A percentile compares a stretch with the other conserved stretches of the same genome.
phyloP scores from a whole-genome alignment of 2,329 filamentous ascomycete genomes.

The Neocatenulostroma microsporum region DNA sequence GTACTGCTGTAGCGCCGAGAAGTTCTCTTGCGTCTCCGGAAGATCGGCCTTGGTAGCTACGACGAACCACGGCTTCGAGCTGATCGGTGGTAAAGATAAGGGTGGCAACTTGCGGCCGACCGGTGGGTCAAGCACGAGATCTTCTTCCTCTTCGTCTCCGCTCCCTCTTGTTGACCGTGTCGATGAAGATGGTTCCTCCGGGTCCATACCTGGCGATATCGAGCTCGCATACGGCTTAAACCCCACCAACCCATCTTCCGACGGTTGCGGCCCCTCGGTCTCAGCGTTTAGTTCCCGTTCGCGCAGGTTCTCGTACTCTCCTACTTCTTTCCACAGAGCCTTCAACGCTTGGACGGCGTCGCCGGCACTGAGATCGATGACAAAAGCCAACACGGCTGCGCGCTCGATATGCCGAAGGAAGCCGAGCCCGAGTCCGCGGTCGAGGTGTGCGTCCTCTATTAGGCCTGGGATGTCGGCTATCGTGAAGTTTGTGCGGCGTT shows the following conservation, averaged over 20 bases:
- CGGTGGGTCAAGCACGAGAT: conserved; percentile 16
- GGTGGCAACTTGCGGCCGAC: conserved; percentile 35
- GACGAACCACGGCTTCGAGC: conserved; percentile 94
- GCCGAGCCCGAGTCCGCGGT: conserved; percentile 80
- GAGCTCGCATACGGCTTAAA: conserved; percentile 38
- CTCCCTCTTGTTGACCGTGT: neutral
- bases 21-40: conserved; percentile 70
- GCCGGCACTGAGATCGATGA: conserved; percentile 73
- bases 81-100: conserved; percentile 60
- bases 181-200: conserved; percentile 8
- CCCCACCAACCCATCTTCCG: conserved; percentile 34
- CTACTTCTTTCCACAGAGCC: conserved; percentile 82
- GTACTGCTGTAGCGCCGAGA: conserved; percentile 60
- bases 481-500: conserved; percentile 70
- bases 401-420: conserved; percentile 94
- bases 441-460: conserved; percentile 84
- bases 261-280: conserved; percentile 47
- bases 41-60: conserved; percentile 90
- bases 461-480: conserved; percentile 94
- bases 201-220: conserved; percentile 27
- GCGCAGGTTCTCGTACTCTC: conserved; percentile 75
- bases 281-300: conserved; percentile 62
- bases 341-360: conserved; percentile 73
- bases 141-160: conserved; percentile 15
- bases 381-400: conserved; percentile 85